These are phyloP conservation scores for Neurospora africana DNA, from an alignment of 495 filamentous ascomycete species.

Conservation along the genomic window DNA sequence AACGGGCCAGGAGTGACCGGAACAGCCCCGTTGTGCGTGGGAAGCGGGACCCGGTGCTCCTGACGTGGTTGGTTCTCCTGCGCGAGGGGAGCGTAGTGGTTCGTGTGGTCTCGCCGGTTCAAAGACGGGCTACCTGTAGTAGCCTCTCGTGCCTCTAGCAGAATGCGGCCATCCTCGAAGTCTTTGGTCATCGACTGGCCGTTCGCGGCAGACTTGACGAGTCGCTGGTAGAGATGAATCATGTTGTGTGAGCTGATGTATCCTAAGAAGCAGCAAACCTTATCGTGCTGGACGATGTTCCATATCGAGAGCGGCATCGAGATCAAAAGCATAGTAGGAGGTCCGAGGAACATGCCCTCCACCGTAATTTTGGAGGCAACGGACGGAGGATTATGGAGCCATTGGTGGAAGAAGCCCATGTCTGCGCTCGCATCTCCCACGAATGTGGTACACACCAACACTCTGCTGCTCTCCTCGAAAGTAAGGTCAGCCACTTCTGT, in stretches of 20 bases:
- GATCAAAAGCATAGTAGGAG: conserved; percentile 45
- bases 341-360: conserved; percentile 49
- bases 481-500: conserved; percentile 36
- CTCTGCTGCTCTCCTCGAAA: conserved; percentile 39
- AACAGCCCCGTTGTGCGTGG: background rate
- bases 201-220: conserved; percentile 33
- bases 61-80: conserved; percentile 23
- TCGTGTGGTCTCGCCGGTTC: conserved; percentile 6
- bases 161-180: conserved; percentile 38
- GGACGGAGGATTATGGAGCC: conserved; percentile 39
- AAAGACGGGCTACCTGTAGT: conserved; percentile 19
- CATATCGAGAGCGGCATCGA: conserved; percentile 46
- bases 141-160: conserved; percentile 33
- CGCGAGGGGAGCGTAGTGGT: conserved; percentile 14
- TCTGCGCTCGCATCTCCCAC: conserved; percentile 46
- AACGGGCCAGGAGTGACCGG: conserved; percentile 7
- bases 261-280: conserved; percentile 46
- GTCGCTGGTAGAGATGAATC: conserved; percentile 43
- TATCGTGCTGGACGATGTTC: conserved; percentile 47
- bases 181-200: conserved; percentile 31
- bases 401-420: conserved; percentile 47
- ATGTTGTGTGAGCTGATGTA: conserved; percentile 48
- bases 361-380: conserved; percentile 42
- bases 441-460: conserved; percentile 46
- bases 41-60: conserved; percentile 3